Evolutionary conservation across 2,329 filamentous ascomycete genomes (phyloP), one percentile per base, ranked within the genome.

Genomic region (Diaporthe ampelina): DNA sequence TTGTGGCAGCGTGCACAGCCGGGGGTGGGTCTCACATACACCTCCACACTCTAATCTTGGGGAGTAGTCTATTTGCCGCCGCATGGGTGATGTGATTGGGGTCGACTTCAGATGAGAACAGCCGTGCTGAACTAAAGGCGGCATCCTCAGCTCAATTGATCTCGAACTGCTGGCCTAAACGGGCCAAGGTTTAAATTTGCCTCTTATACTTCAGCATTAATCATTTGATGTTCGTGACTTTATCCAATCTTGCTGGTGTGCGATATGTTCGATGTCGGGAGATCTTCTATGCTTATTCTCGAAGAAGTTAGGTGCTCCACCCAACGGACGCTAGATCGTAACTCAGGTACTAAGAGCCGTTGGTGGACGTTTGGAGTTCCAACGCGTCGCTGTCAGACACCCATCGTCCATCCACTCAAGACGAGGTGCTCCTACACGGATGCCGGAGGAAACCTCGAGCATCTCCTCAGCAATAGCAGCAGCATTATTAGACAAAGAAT

Each of bases 251-350:
- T 52, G 63, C 63, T 67, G 45, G 45, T 37, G 63, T 52, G 37
- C 45, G 63, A 52, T 50, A 13, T 67, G 63, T 52, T 67, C 45
- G 63, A 52, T 50, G 29, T 52, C 45, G 63, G 63, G 45, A 52
- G 63, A 67, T 67, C 45, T 67, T 67, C 63, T 40, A 52, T 67
- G 45, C 63, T 52, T 67, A 52, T 67, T 52, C 63, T 67, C 63
- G 63, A 67, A 67, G 3, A 37, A 52, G 63, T 21, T 52, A 52
- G 45, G 63, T 50, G 45, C 45, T 21, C 45, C 45, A 37, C 21
- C 21, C 29, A 37, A 15, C 15, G 61, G 43, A 35, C 32, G 21
- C 61, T 37, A 67, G 43, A 37, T 24, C 29, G 13, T 52, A 43
- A 19, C 11, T 40, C 24, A 48, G 9, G 10, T 4, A 35, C 61